Percentiles rank a stretch among this genome's conserved stretches.
These are phyloP conservation scores for Neoboletus subvelutipes DNA, from an alignment of 768 basidiomycete species.

Conservation along the genomic window DNA sequence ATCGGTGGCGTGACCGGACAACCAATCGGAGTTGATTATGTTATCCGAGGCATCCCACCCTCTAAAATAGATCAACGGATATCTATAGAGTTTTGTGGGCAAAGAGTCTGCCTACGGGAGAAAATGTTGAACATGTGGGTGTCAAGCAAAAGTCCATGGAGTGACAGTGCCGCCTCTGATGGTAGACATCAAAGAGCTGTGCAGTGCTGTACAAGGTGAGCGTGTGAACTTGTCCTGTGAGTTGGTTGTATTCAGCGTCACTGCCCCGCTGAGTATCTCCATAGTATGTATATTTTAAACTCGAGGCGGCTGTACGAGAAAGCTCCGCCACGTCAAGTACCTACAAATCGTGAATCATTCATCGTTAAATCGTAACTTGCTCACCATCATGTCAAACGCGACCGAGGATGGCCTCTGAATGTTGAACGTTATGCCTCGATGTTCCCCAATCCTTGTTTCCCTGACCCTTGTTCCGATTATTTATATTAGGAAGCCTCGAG, in stretches of 20 bases:
- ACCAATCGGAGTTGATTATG: constrained; percentile 28
- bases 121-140: neutral
- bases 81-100: too few relatives aligned
- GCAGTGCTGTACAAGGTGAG: too few relatives aligned
- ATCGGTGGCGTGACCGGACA: constrained; percentile 27
- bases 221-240: too few relatives aligned
- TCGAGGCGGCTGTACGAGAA: neutral
- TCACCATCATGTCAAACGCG: neutral
- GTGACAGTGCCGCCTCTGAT: neutral
- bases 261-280: too few relatives aligned
- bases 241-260: too few relatives aligned
- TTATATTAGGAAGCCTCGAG: neutral
- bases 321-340: neutral
- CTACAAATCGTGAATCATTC: neutral
- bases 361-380: neutral
- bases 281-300: neutral
- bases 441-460: neutral
- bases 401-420: neutral
- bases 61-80: neutral
- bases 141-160: neutral
- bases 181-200: too few relatives aligned
- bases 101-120: neutral
- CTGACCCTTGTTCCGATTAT: neutral
- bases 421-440: too few relatives aligned
- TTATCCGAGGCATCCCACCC: neutral